A percentile compares a stretch with the other conserved stretches of the same genome.
These are phyloP conservation scores for Apiospora malaysiana DNA, from an alignment of 2,329 filamentous ascomycete genomes.

Conservation along the genomic window DNA sequence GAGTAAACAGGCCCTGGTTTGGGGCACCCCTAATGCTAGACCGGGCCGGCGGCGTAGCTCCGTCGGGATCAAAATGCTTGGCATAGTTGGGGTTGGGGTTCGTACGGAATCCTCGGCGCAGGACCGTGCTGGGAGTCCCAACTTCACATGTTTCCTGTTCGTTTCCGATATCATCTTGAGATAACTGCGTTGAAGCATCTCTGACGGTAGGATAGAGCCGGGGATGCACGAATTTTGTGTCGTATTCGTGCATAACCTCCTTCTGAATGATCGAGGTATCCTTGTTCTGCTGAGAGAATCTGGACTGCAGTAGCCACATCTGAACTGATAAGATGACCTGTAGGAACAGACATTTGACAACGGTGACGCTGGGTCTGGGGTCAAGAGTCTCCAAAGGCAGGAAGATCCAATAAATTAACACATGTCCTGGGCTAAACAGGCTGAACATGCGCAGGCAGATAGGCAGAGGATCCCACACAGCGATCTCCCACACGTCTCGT, in stretches of 20 bases:
- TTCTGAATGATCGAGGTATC: constrained; percentile 85
- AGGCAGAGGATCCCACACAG: constrained; percentile 91
- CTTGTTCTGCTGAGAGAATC: constrained; percentile 83
- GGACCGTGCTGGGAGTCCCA: constrained; percentile 63
- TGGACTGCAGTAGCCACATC: constrained; percentile 73
- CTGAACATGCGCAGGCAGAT: constrained; percentile 84
- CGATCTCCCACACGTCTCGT: constrained; percentile 92
- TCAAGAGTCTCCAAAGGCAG: constrained; percentile 79
- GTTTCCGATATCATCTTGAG: constrained; percentile 51
- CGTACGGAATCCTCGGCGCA: constrained; percentile 79
- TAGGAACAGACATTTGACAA: constrained; percentile 82
- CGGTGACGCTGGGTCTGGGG: constrained; percentile 81
- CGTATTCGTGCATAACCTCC: constrained; percentile 94
- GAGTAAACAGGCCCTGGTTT: constrained; percentile 52
- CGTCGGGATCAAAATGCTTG: constrained; percentile 73
- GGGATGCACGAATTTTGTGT: constrained; percentile 93
- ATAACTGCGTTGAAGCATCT: constrained; percentile 81
- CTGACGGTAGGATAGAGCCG: constrained; percentile 80
- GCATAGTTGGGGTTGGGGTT: constrained; percentile 84
- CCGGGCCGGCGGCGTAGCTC: constrained; percentile 38
- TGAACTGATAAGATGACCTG: constrained; percentile 78
- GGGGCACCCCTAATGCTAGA: constrained; percentile 42
- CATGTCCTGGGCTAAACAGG: constrained; percentile 90
- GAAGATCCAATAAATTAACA: constrained; percentile 88
- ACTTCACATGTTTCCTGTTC: constrained; percentile 51